Base-by-base conservation (phyloP, 2,329 filamentous ascomycete genomes). In the Fusarium hainanense region DNA sequence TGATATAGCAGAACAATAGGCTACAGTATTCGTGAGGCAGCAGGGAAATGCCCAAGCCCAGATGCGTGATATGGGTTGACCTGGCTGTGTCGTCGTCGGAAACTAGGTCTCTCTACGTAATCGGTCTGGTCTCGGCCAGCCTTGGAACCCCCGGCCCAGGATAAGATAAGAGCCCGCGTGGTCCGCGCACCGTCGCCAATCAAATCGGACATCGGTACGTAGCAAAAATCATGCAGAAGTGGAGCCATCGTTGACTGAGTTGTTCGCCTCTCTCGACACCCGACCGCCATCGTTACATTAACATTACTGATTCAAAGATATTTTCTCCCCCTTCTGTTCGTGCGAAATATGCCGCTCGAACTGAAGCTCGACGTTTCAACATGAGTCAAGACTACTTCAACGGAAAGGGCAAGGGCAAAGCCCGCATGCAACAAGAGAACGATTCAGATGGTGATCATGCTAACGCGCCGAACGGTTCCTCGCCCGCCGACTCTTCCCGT, bases 341-440 rank as follows among this genome's bases (percentile, higher is more conserved):
- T 30, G 34, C 52, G 64, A 67, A 81, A 71, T 72, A 83, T 82
- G 81, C 76, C 76, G 72, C 70, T 76, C 70, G 72, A 70, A 68
- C 54, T 67, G 65, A 67, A 48, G 51, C n/a, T 14, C 46, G 27
- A 48, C 62, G 60, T 63, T 72, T 74, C 76, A 83, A 74, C 67
- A 90, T 90, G 88, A 90, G 86, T 80, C 86, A 89, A 79, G 84
- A 89, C 74, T 86, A 88, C 72, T 84, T 83, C 71, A 82, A 80
- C 71, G 81, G 80, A 70, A 89, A 89, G 72, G 82, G 80, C 70
- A 89, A 89, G 79, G 86, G 85, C 72, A 87, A 87, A 79, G 75
- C 78, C 74, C 80, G 79, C 60, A 76, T 78, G 52, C 75, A 73
- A 58, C 75, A 76, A 65, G 78, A 78, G 51, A 62, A 73, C 52